A percentile compares a stretch with the other conserved stretches of the same genome.
Conservation (phyloP, 1,139 yeast genomes). For the Entelexis paramagnoliae region DNA sequence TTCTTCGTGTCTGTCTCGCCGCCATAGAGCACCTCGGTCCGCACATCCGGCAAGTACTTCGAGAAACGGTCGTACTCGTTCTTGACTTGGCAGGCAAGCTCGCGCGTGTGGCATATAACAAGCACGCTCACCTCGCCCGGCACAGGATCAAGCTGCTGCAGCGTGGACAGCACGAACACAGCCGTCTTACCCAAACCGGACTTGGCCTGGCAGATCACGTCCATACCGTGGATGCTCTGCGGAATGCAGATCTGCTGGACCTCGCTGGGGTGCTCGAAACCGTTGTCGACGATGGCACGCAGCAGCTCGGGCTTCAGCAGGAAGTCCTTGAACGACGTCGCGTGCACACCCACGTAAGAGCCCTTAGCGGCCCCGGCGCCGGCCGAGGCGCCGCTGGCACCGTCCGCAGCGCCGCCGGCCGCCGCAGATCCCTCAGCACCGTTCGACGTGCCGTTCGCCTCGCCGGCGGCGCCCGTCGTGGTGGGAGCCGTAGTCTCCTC, state of each 20-base stretch:
- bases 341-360: conserved; percentile 94
- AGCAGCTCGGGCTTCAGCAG: conserved; percentile 89
- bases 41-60: conserved; percentile 96
- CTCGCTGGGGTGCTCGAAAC: conserved; percentile 99
- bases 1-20: conserved; percentile 73
- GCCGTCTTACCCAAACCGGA: conserved; percentile 99
- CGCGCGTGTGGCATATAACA: conserved; percentile 96
- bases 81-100: conserved; percentile 95
- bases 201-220: conserved; percentile 96
- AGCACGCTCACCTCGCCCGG: conserved; percentile 93
- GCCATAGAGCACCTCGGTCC: conserved; percentile 94
- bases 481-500: conserved; percentile 83
- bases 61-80: conserved; percentile 97
- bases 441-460: conserved; percentile 25
- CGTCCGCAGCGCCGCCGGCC: conserved; percentile 25
- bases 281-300: conserved; percentile 97
- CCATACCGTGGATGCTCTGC: conserved; percentile 95
- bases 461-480: conserved; percentile 41
- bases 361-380: conserved; percentile 58
- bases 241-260: conserved; percentile 99
- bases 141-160: conserved; percentile 95
- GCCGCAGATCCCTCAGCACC: conserved; percentile 22
- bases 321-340: conserved; percentile 97
- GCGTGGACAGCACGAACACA: conserved; percentile 87
- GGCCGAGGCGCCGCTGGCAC: conserved; percentile 2